Evolutionary conservation across 2,329 filamentous ascomycete species (phyloP).

Genomic region (Colletotrichum chlorophyti): DNA sequence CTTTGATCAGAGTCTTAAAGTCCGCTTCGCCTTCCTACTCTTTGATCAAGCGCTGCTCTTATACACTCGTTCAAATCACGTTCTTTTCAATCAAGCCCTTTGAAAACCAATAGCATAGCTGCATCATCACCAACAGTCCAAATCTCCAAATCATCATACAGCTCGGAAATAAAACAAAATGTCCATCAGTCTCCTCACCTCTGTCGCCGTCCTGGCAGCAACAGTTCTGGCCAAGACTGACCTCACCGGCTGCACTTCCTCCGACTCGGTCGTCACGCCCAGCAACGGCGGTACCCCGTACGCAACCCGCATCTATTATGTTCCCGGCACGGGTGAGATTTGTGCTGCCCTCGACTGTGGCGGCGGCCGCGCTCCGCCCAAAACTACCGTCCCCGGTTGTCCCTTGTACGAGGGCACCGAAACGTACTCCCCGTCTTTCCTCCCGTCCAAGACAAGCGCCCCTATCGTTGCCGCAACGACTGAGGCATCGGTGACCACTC

Average conservation of each 20-base stretch:
- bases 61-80: constrained; percentile 5
- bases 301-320: constrained; percentile 62
- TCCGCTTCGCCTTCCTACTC: too few species aligned
- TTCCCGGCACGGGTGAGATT: constrained; percentile 69
- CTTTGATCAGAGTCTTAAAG: too few species aligned
- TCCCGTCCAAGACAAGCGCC: constrained; percentile 41
- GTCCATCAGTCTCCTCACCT: constrained; percentile 28
- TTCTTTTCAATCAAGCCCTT: background rate
- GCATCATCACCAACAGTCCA: background rate
- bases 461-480: background rate
- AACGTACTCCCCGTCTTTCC: constrained; percentile 58
- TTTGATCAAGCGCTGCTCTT: too few species aligned
- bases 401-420: constrained; percentile 60
- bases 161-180: background rate
- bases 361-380: constrained; percentile 69
- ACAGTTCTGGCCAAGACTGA: constrained; percentile 51
- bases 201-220: constrained; percentile 36
- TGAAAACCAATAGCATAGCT: background rate
- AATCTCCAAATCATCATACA: background rate
- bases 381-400: constrained; percentile 69
- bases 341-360: constrained; percentile 72
- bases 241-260: constrained; percentile 52
- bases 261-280: constrained; percentile 33
- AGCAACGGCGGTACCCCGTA: constrained; percentile 38
- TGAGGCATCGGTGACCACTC: background rate